Evolutionary conservation across 805 yeast species (phyloP), one percentile per base, ranked within the genome.

Genomic region (Candida silvicultrix): DNA sequence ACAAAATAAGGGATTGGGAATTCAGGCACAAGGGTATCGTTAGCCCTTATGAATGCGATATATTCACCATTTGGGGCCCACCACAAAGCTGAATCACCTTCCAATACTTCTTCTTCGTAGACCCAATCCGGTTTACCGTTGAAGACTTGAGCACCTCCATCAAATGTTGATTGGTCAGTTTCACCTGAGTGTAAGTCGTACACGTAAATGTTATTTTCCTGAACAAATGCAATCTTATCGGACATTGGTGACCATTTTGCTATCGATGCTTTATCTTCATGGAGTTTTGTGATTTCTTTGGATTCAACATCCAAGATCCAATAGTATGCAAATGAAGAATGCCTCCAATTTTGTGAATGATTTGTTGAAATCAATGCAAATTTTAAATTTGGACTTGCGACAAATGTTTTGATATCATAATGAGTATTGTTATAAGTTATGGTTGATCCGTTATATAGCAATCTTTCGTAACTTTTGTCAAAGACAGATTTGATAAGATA

Each of bases 51-150:
- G 50, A 77, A 83, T 0, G 89, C 75, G 39, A 89, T 59, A 54
- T 70, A 74, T n/a, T 74, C 67, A 12, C 92, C 89, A 38, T 70
- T 64, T 9, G 87, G 87, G 5, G 95, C 83, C 96, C 96, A 89
- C 95, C 95, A 89, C 41, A 88, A 53, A 0, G 90, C 87, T 20
- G 73, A 65, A 54, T 83, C 89, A 21, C 78, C 74, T 32, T 78
- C 80, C 44, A 85, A 74, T 1, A 89, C 94, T 63, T 89, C 97
- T 54, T 89, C 97, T 59, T 89, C 97, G 55, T 89, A 89, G 8
- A 88, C 95, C 97, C 97, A 89, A 59, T 89, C 96, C 0, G 96
- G 95, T 49, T 83, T 82, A 2, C 96, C 97, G 59, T 89, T 85
- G 65, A 89, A 88, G 8, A 87, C 70, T 51, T 78, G 73, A 1